These are phyloP conservation scores for Mucor piriformis DNA, from an alignment of 371 early-diverging fungal genomes.

Conservation along the genomic window DNA sequence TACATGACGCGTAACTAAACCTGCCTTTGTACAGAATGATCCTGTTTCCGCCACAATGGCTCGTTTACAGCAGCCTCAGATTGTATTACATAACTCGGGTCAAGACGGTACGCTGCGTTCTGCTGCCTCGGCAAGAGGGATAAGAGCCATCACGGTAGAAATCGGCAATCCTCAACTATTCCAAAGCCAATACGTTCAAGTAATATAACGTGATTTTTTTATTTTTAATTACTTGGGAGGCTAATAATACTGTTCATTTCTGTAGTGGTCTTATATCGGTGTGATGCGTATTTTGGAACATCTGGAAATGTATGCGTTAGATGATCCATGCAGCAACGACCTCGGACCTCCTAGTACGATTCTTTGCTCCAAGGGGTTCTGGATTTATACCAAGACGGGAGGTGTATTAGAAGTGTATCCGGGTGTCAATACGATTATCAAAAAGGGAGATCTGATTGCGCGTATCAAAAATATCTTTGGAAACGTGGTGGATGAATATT, in stretches of 20 bases:
- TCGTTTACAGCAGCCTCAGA: slow-evolving; percentile 88
- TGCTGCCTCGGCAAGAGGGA: slow-evolving; percentile 77
- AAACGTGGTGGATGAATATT: slow-evolving; percentile 86
- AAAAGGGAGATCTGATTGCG: slow-evolving; percentile 88
- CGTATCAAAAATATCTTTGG: slow-evolving; percentile 92
- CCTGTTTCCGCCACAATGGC: slow-evolving; percentile 75
- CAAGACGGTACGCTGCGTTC: slow-evolving; percentile 74
- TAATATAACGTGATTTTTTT: slow-evolving; percentile 31
- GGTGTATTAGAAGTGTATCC: slow-evolving; percentile 87
- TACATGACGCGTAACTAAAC: not conserved
- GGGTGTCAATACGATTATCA: slow-evolving; percentile 82
- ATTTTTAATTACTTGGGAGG: no score
- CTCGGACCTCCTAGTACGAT: slow-evolving; percentile 22
- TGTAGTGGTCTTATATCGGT: slow-evolving; percentile 43
- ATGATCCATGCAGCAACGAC: not conserved
- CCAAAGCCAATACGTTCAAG: slow-evolving; percentile 74
- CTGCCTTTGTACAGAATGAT: slow-evolving; percentile 53
- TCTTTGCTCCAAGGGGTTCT: slow-evolving; percentile 42
- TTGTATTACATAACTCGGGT: slow-evolving; percentile 50
- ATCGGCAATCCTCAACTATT: slow-evolving; percentile 80
- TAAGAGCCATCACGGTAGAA: slow-evolving; percentile 89
- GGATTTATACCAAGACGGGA: slow-evolving; percentile 61
- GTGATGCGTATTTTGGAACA: slow-evolving; percentile 42
- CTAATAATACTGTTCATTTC: slow-evolving; percentile 25
- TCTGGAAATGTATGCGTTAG: slow-evolving; percentile 33